Conservation (phyloP, 441 rosid species). For the Metrosideros polymorpha region DNA sequence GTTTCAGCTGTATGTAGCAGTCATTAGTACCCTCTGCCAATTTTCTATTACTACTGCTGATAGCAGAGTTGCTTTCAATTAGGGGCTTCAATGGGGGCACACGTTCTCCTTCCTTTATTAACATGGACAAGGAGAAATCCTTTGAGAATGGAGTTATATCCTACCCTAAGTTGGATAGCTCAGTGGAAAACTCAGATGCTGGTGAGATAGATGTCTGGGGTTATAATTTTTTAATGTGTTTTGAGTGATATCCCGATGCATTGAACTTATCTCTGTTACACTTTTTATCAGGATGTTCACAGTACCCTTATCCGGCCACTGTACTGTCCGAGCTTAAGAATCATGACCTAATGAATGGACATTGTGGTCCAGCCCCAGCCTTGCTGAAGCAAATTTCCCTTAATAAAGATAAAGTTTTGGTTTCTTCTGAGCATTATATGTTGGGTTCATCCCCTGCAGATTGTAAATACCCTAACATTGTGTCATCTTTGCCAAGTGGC, state of each 20-base stretch:
- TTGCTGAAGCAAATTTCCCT: background rate
- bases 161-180: conserved; percentile 9
- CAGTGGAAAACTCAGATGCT: background rate
- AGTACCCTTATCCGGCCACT: background rate
- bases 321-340: background rate
- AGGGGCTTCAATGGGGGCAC: background rate
- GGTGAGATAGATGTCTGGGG: background rate
- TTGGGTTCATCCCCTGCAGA: background rate
- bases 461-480: background rate
- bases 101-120: background rate
- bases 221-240: background rate
- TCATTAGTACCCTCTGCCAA: background rate
- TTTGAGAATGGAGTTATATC: background rate
- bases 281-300: background rate
- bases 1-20: background rate
- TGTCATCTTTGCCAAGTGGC: background rate
- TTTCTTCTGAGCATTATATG: background rate
- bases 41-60: background rate
- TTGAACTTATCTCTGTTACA: background rate
- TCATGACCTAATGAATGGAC: background rate
- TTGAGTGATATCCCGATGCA: background rate
- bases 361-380: background rate
- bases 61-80: background rate
- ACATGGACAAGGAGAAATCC: conserved; percentile 2
- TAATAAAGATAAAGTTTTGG: background rate